Conservation (phyloP, 768 basidiomycete species). For the Psilocybe sp. region DNA sequence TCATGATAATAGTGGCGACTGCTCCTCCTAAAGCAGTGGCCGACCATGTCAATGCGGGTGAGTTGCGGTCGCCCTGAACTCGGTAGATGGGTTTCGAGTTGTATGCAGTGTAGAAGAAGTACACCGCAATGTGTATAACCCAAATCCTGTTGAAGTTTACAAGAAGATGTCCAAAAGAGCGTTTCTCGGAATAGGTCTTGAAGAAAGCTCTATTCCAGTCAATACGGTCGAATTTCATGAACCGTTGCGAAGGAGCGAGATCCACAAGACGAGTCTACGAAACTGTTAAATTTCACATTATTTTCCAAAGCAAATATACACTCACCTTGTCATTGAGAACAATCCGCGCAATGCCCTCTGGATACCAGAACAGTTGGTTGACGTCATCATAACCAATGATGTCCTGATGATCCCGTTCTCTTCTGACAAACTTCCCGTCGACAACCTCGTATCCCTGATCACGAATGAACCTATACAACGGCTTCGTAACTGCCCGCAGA, state of each 20-base stretch:
- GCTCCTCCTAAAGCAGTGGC: conserved; percentile 93
- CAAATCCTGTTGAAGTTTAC: conserved; percentile 99
- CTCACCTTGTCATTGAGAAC: conserved; percentile 82
- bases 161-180: conserved; percentile 92
- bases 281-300: conserved; percentile 5
- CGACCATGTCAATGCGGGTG: conserved; percentile 86
- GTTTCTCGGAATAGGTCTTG: conserved; percentile 99
- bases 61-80: conserved; percentile 43
- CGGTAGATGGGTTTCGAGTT: conserved; percentile 88
- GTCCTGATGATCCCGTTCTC: conserved; percentile 88
- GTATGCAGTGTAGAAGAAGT: conserved; percentile 94
- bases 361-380: conserved; percentile 99
- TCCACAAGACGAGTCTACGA: conserved; percentile 85
- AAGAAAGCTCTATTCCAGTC: conserved; percentile 97
- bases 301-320: not conserved
- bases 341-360: conserved; percentile 94
- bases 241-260: conserved; percentile 85
- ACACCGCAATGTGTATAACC: conserved; percentile 94
- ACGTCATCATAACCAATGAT: conserved; percentile 99
- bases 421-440: conserved; percentile 91
- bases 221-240: conserved; percentile 95
- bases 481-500: conserved; percentile 85
- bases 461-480: conserved; percentile 92
- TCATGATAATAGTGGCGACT: conserved; percentile 96
- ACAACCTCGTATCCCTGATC: conserved; percentile 97